Conservation (phyloP, 2,329 filamentous ascomycete species). For the Ramichloridium luteum region DNA sequence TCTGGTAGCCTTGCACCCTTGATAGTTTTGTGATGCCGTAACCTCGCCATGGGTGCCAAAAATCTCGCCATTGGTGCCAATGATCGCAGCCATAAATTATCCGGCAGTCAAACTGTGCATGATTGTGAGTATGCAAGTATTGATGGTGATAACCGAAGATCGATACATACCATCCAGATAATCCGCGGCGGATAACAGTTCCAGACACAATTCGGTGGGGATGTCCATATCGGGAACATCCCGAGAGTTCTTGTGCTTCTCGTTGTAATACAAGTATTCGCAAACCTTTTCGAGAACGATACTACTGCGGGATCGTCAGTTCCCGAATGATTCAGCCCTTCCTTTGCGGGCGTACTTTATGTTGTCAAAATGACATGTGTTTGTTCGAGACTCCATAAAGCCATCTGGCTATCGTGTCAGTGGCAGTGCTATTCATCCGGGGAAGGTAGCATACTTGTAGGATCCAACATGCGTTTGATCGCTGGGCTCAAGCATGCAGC, state of each 20-base stretch:
- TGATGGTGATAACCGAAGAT: no score
- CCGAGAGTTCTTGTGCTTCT: conserved; percentile 56
- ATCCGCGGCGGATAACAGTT: conserved; percentile 65
- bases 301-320: conserved; percentile 38
- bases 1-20: no score
- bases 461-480: conserved; percentile 64
- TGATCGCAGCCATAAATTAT: no score
- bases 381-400: conserved; percentile 53
- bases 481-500: conserved; percentile 57
- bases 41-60: no score
- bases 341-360: conserved; percentile 58
- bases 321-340: neutral
- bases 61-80: no score
- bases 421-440: neutral
- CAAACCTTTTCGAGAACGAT: conserved; percentile 67
- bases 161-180: conserved; percentile 50
- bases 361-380: conserved; percentile 55
- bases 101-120: no score
- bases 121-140: no score
- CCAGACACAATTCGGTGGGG: conserved; percentile 64
- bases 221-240: conserved; percentile 74
- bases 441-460: conserved; percentile 43
- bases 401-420: conserved; percentile 33
- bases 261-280: conserved; percentile 75
- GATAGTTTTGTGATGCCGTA: no score